Base-by-base conservation (phyloP, 371 early-diverging fungal species). In the Apophysomyces variabilis region DNA sequence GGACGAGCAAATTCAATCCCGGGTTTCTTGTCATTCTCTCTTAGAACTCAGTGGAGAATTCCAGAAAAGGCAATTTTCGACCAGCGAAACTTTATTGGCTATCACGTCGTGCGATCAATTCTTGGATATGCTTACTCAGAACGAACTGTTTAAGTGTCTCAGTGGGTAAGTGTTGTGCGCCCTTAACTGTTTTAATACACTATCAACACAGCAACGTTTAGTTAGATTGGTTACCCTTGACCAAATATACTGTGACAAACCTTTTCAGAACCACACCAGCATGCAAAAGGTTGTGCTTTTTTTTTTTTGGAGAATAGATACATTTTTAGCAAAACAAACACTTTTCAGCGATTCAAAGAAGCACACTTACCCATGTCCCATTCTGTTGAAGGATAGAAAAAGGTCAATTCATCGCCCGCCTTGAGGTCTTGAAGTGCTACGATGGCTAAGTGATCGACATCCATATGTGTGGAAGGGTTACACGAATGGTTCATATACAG, bases 321-420 rank as follows among this genome's bases (percentile, higher is more conserved):
- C 32, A 26, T 26, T 26, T 26, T 26, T 26, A 26, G 32, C 32
- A 26, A 26, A 26, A 26, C 32, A 26, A 26, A 26, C 32, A 26
- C 32, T 26, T 26, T 26, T 26, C 3, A 26, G 32, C 32, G 3
- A 26, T 3, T 3, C 32, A 26, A 26, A 26, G 32, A 26, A 26
- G 32, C 46, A 14, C 0, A 44, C 65, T 72, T 73, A 77, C 78
- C 87, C 95, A 94, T 94, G 71, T 90, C 90, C 92, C 92, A 94
- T 71, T 94, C 94, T 36, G 90, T 90, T 26, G 87, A 84, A 38
- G 93, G 93, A 67, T 94, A 94, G 72, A 93, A 93, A 76, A 94
- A 93, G 13, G 90, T 89, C 65, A 92, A 39, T 68, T 89, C 91
- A 60, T 89, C 90, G 21, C 91, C 92, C 43, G 76, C 75, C 61